A percentile compares a stretch with the other conserved stretches of the same genome.
phyloP scores from a whole-genome alignment of 129 eudicot genomes.

The Lactuca sativa region DNA sequence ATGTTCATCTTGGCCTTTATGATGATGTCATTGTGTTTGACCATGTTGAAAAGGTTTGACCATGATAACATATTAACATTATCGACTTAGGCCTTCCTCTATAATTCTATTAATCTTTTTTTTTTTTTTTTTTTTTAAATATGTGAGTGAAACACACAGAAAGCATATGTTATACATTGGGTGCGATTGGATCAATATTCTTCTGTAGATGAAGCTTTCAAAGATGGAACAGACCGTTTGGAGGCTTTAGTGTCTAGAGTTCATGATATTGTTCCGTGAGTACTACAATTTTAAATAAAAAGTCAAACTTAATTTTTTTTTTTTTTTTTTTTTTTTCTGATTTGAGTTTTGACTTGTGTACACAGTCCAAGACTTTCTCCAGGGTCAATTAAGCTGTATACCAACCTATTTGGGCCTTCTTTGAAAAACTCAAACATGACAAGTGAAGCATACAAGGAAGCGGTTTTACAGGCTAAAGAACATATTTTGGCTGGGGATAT shows the following conservation, averaged over 20 bases:
- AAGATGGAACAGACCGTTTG: conserved; percentile 68
- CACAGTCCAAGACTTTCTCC: conserved; percentile 86
- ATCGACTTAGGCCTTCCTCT: conserved; percentile 5
- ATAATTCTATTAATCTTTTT: neutral
- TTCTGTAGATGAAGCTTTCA: conserved; percentile 72
- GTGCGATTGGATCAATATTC: conserved; percentile 73
- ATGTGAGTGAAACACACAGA: conserved; percentile 41
- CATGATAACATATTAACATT: neutral
- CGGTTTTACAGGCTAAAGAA: conserved; percentile 91
- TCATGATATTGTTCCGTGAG: conserved; percentile 90
- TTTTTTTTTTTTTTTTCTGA: conserved; percentile 2
- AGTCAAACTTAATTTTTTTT: neutral
- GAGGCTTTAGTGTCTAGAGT: conserved; percentile 75
- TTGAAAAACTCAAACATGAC: conserved; percentile 80
- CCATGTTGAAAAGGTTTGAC: conserved; percentile 89
- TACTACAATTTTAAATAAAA: conserved; percentile 21
- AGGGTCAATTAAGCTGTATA: conserved; percentile 75
- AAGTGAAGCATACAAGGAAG: conserved; percentile 75
- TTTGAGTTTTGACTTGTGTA: conserved; percentile 15
- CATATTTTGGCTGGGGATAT: conserved; percentile 98
- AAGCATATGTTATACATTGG: conserved; percentile 91
- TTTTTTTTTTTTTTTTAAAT: no score
- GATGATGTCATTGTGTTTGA: conserved; percentile 98
- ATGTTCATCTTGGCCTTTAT: conserved; percentile 94
- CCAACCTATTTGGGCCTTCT: conserved; percentile 77